phyloP scores from a whole-genome alignment of 441 rosid genomes.

The Breynia disticha region DNA sequence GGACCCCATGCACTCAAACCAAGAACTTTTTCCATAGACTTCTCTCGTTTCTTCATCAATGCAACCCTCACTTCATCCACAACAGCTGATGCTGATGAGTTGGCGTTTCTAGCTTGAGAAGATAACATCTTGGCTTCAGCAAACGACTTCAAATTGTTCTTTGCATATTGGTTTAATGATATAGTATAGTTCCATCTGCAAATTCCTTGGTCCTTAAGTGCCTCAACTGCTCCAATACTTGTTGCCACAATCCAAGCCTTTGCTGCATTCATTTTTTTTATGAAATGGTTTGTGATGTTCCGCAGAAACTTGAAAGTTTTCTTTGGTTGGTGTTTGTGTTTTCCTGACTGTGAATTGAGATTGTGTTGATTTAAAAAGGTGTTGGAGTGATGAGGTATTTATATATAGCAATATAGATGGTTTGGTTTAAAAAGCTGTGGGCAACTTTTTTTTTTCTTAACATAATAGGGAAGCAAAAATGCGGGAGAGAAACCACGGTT shows the following conservation, averaged over 20 bases:
- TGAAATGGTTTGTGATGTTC: background rate
- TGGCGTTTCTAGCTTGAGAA: background rate
- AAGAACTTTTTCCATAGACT: constrained; percentile 17
- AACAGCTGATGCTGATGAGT: background rate
- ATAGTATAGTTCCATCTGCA: constrained; percentile 30
- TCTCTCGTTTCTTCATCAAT: constrained; percentile 14
- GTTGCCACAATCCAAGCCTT: constrained; percentile 45
- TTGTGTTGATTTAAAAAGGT: too few species aligned
- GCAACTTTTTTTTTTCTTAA: too few species aligned
- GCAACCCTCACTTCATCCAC: constrained; percentile 3
- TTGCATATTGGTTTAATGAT: constrained; percentile 18
- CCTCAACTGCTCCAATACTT: constrained; percentile 37
- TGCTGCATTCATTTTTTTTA: constrained; percentile 24
- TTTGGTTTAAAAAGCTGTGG: too few species aligned
- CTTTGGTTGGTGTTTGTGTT: background rate
- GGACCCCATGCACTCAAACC: constrained; percentile 30
- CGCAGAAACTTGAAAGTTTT: too few species aligned
- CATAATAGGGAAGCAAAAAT: too few species aligned
- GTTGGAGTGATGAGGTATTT: too few species aligned
- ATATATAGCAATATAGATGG: too few species aligned
- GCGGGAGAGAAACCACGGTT: too few species aligned
- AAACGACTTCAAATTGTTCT: constrained; percentile 19
- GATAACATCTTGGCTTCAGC: constrained; percentile 17
- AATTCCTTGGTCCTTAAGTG: constrained; percentile 27
- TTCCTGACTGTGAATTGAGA: too few species aligned